Evolutionary conservation across 371 early-diverging fungal species (phyloP), one percentile per base, ranked within the genome.

Genomic region (Mucor circinelloides): DNA sequence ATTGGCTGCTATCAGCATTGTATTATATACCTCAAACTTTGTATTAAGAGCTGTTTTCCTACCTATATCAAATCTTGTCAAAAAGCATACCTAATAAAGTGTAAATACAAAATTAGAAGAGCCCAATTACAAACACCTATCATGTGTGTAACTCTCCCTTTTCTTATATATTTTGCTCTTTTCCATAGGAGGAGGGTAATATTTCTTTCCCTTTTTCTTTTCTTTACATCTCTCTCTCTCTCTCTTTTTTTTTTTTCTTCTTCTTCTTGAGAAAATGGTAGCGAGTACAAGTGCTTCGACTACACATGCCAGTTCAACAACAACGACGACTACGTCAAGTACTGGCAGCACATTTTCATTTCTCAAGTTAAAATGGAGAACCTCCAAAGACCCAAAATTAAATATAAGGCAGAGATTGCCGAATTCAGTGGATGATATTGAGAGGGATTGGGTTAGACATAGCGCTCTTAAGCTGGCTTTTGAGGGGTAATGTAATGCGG

Each of bases 381-480:
- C 46, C 12, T 71, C 73, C 8, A 72, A 65, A 57, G 70, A 70
- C 30, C 52, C 70, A 8, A 72, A 72, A 58, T 55, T 66, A 25
- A 68, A 58, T 32, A 54, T 63, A 17, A 64, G 65, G 34, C 54
- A 64, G 15, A 28, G 62, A 61, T 17, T 65, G 13, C 73, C 73
- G 6, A 72, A 72, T 30, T 58, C 73, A 55, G 66, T 64, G 13
- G 69, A 72, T 31, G 78, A 81, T 58, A 71, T 81, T 21, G 81
- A 81, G 46, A 71, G 81, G 27, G 78, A 78, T 65, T 76, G 77
- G 74, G 77, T 78, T 23, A 63, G 75, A 55, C 81, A 81, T 52
- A 76, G 71, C 34, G 81, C 81, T 60, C 62, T 81, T 13, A 74
- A 76, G 32, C 63, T 78, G 38, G 81, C 81, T 44, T 72, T 81